These are phyloP conservation scores for Amphicarpaea edgeworthii DNA, from an alignment of 306 rosid species.

Conservation along the genomic window DNA sequence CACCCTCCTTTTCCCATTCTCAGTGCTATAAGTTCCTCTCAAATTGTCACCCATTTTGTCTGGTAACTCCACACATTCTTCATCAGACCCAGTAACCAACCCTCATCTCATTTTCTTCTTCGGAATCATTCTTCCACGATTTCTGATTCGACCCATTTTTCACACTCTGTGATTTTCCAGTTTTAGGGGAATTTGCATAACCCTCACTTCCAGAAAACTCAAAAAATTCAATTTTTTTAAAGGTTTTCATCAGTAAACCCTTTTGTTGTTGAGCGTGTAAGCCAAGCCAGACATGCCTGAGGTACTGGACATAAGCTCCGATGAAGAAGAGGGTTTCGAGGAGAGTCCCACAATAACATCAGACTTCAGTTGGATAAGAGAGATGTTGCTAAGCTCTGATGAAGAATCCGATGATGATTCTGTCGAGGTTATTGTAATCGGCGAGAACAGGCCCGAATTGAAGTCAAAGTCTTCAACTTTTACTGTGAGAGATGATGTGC, in stretches of 20 bases:
- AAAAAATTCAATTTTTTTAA: not conserved
- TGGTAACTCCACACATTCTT: not conserved
- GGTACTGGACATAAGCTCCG: constrained; percentile 80
- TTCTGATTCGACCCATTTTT: not conserved
- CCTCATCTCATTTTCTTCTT: not conserved
- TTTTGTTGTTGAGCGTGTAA: constrained; percentile 36
- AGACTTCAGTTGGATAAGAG: constrained; percentile 58
- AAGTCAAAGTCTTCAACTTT: constrained; percentile 54
- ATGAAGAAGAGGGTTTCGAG: constrained; percentile 57
- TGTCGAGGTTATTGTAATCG: constrained; percentile 60
- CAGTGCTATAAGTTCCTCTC: not conserved
- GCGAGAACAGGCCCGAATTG: constrained; percentile 51
- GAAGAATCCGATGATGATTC: constrained; percentile 51
- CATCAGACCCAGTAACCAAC: not conserved
- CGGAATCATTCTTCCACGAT: too few relatives aligned
- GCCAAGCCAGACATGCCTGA: constrained; percentile 46
- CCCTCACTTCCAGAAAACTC: not conserved
- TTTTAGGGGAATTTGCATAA: constrained; percentile 22
- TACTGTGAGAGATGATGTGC: constrained; percentile 40
- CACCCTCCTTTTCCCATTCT: not conserved
- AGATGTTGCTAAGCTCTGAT: constrained; percentile 49
- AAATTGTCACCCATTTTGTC: not conserved
- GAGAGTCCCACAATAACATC: not conserved
- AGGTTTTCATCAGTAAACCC: constrained; percentile 34
- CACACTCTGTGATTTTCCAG: not conserved